Percentiles rank a stretch among this genome's conserved stretches.
Evolutionary conservation across 371 early-diverging fungal species (phyloP).

Genomic region (Mortierella sp.): DNA sequence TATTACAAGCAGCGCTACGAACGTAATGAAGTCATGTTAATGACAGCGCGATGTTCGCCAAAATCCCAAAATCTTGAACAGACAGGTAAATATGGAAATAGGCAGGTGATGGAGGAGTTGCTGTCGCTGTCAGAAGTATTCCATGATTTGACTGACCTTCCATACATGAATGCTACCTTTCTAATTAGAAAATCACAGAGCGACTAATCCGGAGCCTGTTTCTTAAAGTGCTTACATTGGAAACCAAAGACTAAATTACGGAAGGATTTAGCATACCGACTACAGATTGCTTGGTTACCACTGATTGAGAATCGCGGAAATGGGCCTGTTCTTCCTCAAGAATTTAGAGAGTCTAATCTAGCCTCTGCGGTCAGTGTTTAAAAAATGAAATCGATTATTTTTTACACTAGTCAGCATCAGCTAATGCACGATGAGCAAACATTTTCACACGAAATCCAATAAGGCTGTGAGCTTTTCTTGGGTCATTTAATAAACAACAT

Average conservation of each 20-base stretch:
- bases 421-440: too few relatives aligned
- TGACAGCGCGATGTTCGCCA: background rate
- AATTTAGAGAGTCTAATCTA: background rate
- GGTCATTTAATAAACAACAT: too few relatives aligned
- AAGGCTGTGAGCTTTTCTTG: too few relatives aligned
- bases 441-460: too few relatives aligned
- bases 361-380: too few relatives aligned
- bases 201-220: slow-evolving; percentile 1
- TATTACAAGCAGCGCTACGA: background rate
- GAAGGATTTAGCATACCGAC: slow-evolving; percentile 7
- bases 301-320: slow-evolving; percentile 10
- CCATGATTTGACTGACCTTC: too few relatives aligned
- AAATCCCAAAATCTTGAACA: slow-evolving; percentile 1
- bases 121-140: too few relatives aligned
- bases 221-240: background rate
- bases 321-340: background rate
- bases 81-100: background rate
- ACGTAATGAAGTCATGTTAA: background rate
- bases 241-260: too few relatives aligned
- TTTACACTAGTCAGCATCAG: too few relatives aligned
- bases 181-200: background rate
- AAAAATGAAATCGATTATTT: too few relatives aligned
- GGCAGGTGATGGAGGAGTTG: background rate
- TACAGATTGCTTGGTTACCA: slow-evolving; percentile 11
- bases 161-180: too few relatives aligned